Percentiles rank a stretch among this genome's conserved stretches.
These are phyloP conservation scores for Cyclotella kingstonii DNA, from an alignment of 108 stramenopile genomes.

Conservation along the genomic window DNA sequence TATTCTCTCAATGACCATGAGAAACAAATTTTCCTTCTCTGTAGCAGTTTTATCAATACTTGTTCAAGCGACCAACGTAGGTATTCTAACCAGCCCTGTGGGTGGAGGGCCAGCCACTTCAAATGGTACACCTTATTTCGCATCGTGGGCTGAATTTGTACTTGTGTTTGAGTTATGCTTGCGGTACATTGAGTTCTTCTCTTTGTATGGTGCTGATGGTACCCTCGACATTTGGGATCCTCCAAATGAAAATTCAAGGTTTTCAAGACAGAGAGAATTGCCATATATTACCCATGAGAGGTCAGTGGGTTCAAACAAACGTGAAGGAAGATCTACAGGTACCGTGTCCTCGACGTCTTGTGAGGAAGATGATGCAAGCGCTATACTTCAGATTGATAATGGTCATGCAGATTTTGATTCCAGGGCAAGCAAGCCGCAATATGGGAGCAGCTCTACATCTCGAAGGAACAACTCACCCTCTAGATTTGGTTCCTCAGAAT, in stretches of 20 bases:
- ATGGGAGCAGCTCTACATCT: background rate
- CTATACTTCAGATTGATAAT: background rate
- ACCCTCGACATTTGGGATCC: background rate
- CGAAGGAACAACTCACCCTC: background rate
- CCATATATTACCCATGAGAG: too few relatives aligned
- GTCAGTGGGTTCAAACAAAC: too few relatives aligned
- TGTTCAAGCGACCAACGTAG: conserved; percentile 12
- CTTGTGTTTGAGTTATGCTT: conserved; percentile 33
- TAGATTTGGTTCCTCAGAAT: background rate
- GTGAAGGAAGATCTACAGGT: too few relatives aligned
- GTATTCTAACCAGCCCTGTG: conserved; percentile 12
- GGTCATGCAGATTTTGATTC: too few relatives aligned
- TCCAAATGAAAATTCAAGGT: background rate
- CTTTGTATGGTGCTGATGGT: conserved; percentile 3
- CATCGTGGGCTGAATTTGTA: conserved; percentile 19
- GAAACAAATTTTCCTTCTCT: conserved; percentile 2
- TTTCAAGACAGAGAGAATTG: background rate
- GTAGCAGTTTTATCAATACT: conserved; percentile 3
- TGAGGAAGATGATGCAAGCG: background rate
- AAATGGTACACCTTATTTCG: conserved; percentile 28
- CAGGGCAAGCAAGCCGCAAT: background rate
- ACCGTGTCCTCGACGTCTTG: background rate
- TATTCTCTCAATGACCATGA: background rate
- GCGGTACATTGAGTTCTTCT: conserved; percentile 27
- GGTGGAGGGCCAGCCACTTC: conserved; percentile 33